Evolutionary conservation across 371 early-diverging fungal genomes (phyloP), one percentile per base, ranked within the genome.

Genomic region (Rhizopus delemar): DNA sequence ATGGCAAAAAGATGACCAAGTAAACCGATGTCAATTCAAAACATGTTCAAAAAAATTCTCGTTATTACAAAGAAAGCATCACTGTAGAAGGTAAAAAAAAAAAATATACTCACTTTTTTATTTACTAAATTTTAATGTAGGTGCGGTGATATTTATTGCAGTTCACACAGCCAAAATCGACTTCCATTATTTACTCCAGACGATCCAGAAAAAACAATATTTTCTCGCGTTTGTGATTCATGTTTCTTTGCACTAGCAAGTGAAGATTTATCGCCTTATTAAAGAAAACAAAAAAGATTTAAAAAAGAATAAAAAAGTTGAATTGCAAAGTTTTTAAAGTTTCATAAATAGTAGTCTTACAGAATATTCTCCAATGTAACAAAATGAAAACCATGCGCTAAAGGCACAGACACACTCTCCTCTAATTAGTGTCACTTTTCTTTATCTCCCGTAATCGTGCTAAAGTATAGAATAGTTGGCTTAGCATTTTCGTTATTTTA

Each of bases 101-200:
- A 22, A 22, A 22, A 22, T 22, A 22, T 22, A 22, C 22, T 22
- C 22, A 22, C 22, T 2, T 22, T 22, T 22, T 22, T 22, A 2
- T 22, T 22, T 22, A 22, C 22, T 22, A 22, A 22, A 22, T 22
- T 22, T 22, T 22, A 22, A 22, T 22, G 22, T 22, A 22, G 66
- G 15, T 68, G 68, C 51, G 68, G 68, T 11, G 43, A 63, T 15
- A 63, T 68, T 13, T 68, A 57, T 38, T 68, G 68, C 53, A 59
- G 46, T 32, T 57, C 60, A 36, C 68, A 68, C 43, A 68, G 64
- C 51, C 48, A 46, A 13, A 68, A 68, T 50, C 48, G 60, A 59
- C 60, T 68, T 22, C 68, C 68, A 15, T 60, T 68, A 22, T 68
- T 68, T 54, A 53, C 53, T 13, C 38, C 36, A 12, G 34, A 53